Evolutionary conservation across 371 early-diverging fungal genomes (phyloP).

Genomic region (Lichtheimia hyalospora): DNA sequence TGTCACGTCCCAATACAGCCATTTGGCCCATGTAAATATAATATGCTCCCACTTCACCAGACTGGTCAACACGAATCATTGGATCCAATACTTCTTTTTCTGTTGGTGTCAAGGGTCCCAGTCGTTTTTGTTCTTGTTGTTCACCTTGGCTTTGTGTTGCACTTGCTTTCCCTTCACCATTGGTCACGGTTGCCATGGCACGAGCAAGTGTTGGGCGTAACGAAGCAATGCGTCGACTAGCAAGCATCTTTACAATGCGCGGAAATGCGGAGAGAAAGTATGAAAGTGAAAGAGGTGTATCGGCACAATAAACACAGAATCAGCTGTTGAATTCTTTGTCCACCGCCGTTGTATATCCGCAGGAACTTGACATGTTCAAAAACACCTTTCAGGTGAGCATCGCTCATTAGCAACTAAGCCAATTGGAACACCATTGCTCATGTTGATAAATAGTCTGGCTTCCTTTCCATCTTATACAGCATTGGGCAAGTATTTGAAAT

Average conservation of each 20-base stretch:
- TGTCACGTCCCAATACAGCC: slow-evolving; percentile 77
- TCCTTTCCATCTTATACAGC: slow-evolving; percentile 87
- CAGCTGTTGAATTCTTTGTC: too few species aligned
- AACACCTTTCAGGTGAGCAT: slow-evolving; percentile 71
- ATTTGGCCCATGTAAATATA: slow-evolving; percentile 94
- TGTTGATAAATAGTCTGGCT: slow-evolving; percentile 67
- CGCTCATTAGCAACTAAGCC: neutral
- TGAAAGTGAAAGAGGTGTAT: too few species aligned
- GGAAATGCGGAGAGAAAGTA: too few species aligned
- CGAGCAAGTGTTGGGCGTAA: too few species aligned
- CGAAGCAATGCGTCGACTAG: too few species aligned
- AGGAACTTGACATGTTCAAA: slow-evolving; percentile 54
- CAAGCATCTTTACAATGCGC: too few species aligned
- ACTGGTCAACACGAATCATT: slow-evolving; percentile 95
- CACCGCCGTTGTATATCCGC: too few species aligned
- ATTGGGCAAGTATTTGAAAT: slow-evolving; percentile 62
- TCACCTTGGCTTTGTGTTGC: neutral
- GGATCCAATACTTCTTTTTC: slow-evolving; percentile 38
- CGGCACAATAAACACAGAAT: too few species aligned
- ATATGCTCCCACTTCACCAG: slow-evolving; percentile 96
- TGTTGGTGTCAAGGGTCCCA: slow-evolving; percentile 4
- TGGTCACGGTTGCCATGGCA: too few species aligned
- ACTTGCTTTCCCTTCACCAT: too few species aligned
- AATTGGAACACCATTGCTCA: neutral
- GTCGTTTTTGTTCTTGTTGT: neutral